Percentiles rank a stretch among this genome's conserved stretches.
These are phyloP conservation scores for Sclerotinia subarctica DNA, from an alignment of 2,329 filamentous ascomycete genomes.

Conservation along the genomic window DNA sequence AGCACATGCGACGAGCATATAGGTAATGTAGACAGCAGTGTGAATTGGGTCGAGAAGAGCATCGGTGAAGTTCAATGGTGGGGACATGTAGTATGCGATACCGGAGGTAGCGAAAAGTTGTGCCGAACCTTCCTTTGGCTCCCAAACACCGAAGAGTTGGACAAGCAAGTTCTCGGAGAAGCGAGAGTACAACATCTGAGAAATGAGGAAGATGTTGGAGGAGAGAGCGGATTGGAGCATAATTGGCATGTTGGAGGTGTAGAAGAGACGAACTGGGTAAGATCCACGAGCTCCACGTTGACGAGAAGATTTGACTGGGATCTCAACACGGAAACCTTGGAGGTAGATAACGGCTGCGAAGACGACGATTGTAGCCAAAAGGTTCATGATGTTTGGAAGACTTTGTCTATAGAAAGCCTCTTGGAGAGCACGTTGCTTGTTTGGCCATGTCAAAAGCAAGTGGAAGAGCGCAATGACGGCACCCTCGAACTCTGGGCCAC, in stretches of 20 bases:
- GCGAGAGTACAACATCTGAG: conserved; percentile 98
- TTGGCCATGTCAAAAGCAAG: conserved; percentile 95
- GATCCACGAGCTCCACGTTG: conserved; percentile 98
- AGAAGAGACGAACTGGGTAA: conserved; percentile 98
- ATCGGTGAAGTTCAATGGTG: conserved; percentile 95
- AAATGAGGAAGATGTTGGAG: conserved; percentile 98
- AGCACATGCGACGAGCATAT: conserved; percentile 97
- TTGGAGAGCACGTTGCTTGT: conserved; percentile 97
- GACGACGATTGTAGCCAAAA: conserved; percentile 86
- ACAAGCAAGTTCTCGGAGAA: conserved; percentile 99
- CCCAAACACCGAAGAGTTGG: conserved; percentile 96
- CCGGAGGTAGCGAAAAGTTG: conserved; percentile 93
- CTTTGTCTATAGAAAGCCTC: conserved; percentile 99
- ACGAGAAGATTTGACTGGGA: conserved; percentile 98
- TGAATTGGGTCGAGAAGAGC: conserved; percentile 96
- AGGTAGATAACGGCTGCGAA: conserved; percentile 99
- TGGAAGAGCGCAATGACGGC: conserved; percentile 98
- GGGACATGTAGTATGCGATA: conserved; percentile 99
- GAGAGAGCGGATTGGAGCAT: conserved; percentile 99
- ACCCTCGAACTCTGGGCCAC: conserved; percentile 98
- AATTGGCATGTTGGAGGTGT: conserved; percentile 99
- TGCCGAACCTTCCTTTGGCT: conserved; percentile 91
- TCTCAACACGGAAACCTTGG: conserved; percentile 98
- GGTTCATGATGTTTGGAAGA: conserved; percentile 98
- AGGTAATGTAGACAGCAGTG: conserved; percentile 89